Percentiles rank a stretch among this genome's conserved stretches.
These are phyloP conservation scores for Oryza glaberrima DNA, from an alignment of 176 grass and related monocot species.

Conservation along the genomic window DNA sequence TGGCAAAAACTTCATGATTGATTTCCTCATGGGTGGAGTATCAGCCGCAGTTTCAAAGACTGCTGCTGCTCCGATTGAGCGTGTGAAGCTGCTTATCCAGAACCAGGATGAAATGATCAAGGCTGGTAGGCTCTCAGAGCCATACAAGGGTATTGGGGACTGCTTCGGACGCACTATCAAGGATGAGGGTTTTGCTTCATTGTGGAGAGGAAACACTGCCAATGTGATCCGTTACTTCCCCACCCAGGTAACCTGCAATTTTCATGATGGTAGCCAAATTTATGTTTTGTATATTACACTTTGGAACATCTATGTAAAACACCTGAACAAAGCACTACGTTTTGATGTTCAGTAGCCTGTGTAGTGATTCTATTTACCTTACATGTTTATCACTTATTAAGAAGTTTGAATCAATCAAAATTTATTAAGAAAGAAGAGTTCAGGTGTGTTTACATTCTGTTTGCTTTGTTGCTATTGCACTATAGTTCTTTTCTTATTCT, in stretches of 20 bases:
- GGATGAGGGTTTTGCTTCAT: constrained; percentile 71
- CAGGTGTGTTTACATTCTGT: too few relatives aligned
- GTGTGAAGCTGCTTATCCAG: constrained; percentile 93
- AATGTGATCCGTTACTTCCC: constrained; percentile 98
- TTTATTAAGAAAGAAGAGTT: background rate
- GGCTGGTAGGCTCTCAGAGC: constrained; percentile 76
- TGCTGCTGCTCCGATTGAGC: constrained; percentile 90
- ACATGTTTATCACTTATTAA: background rate
- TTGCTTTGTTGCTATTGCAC: background rate
- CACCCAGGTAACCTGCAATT: constrained; percentile 57
- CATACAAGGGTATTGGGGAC: constrained; percentile 94
- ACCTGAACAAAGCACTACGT: background rate
- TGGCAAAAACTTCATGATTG: constrained; percentile 60
- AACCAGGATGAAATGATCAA: constrained; percentile 99
- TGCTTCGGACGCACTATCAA: constrained; percentile 84
- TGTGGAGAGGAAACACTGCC: constrained; percentile 92
- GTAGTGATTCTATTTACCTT: background rate
- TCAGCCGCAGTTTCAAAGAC: constrained; percentile 96
- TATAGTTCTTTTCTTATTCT: background rate
- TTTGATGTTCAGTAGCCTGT: background rate
- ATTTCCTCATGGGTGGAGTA: constrained; percentile 96
- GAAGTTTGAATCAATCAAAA: background rate
- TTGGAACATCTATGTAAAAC: too few relatives aligned
- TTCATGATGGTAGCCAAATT: background rate
- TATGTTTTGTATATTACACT: background rate